Evolutionary conservation across 441 rosid genomes (phyloP).

Genomic region (Gossypium aridum): DNA sequence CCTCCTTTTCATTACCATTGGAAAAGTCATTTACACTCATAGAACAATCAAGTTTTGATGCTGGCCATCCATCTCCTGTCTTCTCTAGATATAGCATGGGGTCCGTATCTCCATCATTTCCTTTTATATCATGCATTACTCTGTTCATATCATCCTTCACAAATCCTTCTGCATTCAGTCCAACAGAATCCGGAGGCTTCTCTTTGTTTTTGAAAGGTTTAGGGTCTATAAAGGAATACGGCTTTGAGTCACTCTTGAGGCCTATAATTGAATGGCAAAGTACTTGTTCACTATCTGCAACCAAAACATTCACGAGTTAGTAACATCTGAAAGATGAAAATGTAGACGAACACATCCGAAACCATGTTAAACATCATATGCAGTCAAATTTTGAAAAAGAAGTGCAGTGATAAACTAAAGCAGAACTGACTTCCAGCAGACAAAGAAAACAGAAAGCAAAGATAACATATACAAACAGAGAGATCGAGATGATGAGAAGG

Average conservation of each 20-base stretch:
- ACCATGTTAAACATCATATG: background rate
- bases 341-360: background rate
- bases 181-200: conserved; percentile 25
- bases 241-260: conserved; percentile 19
- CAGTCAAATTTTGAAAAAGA: background rate
- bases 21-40: conserved; percentile 17
- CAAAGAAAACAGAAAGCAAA: background rate
- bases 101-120: conserved; percentile 21
- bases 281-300: conserved; percentile 46
- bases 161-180: conserved; percentile 27
- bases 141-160: conserved; percentile 22
- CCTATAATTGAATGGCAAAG: conserved; percentile 27
- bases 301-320: background rate
- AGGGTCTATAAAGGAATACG: background rate
- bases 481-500: background rate
- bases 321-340: background rate
- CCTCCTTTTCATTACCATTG: conserved; percentile 16
- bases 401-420: background rate
- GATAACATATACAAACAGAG: background rate
- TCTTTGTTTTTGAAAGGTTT: conserved; percentile 31
- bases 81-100: conserved; percentile 15
- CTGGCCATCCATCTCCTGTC: conserved; percentile 25
- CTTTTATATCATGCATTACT: conserved; percentile 17
- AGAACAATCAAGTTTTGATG: conserved; percentile 19
- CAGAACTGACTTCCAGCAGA: background rate